phyloP scores from a whole-genome alignment of 306 rosid genomes.

The Quercus cerris region DNA sequence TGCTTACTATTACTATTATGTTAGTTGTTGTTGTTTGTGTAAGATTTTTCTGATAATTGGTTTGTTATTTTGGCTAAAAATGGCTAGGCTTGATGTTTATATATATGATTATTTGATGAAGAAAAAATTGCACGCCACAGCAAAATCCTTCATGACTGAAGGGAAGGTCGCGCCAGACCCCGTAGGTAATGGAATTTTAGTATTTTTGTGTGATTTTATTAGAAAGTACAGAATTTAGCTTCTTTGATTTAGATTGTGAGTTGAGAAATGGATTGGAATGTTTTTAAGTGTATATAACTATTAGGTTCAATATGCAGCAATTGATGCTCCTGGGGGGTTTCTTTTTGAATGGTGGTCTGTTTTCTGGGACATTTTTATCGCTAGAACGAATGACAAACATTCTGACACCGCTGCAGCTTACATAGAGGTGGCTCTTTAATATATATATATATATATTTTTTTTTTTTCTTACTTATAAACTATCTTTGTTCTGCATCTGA shows the following conservation, averaged over 20 bases:
- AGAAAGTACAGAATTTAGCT: not conserved
- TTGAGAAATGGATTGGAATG: not conserved
- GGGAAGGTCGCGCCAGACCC: constrained; percentile 97
- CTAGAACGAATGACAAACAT: constrained; percentile 91
- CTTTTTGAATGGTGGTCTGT: constrained; percentile 99
- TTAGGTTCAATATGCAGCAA: constrained; percentile 57
- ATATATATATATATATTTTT: too few species aligned
- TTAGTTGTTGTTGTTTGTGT: not conserved
- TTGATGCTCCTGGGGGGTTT: constrained; percentile 98
- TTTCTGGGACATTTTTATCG: constrained; percentile 91
- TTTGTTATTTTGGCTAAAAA: not conserved
- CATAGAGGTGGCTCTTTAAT: constrained; percentile 55
- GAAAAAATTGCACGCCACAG: constrained; percentile 89
- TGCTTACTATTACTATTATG: not conserved
- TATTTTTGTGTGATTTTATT: not conserved
- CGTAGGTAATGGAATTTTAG: constrained; percentile 60
- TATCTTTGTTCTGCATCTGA: not conserved
- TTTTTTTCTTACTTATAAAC: too few species aligned
- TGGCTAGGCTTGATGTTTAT: constrained; percentile 90
- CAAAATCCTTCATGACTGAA: constrained; percentile 89
- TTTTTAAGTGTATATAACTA: constrained; percentile 10
- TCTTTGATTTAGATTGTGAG: not conserved
- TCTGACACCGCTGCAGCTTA: constrained; percentile 89
- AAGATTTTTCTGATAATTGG: not conserved
- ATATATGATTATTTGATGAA: constrained; percentile 89